phyloP scores from a whole-genome alignment of 768 basidiomycete genomes.

The Tulasnella sp. region DNA sequence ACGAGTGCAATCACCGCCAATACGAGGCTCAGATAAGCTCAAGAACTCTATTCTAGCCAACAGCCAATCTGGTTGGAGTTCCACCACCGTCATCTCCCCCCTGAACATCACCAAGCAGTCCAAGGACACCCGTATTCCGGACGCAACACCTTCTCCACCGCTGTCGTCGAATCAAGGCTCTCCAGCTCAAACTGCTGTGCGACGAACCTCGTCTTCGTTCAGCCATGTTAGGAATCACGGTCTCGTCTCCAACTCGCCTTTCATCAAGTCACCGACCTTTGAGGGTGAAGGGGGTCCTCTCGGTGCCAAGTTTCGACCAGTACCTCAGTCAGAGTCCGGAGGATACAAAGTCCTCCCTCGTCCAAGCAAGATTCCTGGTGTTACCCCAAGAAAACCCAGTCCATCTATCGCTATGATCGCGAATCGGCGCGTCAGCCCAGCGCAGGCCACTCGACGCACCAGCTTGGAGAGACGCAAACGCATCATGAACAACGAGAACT shows the following conservation, averaged over 20 bases:
- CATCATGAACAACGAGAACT: constrained; percentile 10
- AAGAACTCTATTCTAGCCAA: constrained; percentile 20
- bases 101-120: constrained; percentile 3
- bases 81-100: constrained; percentile 5
- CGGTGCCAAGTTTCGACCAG: constrained; percentile 15
- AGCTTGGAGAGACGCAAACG: constrained; percentile 22
- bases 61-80: constrained; percentile 18
- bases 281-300: constrained; percentile 2
- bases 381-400: constrained; percentile 13
- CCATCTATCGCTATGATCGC: not conserved
- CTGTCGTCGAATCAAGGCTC: not conserved
- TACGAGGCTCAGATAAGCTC: constrained; percentile 3
- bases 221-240: constrained; percentile 71
- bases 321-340: constrained; percentile 5
- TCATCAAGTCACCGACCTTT: constrained; percentile 43
- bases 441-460: constrained; percentile 19
- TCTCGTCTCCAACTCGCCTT: constrained; percentile 82
- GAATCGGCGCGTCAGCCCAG: constrained; percentile 3
- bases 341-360: not conserved
- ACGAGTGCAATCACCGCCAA: not conserved
- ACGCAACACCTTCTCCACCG: not conserved
- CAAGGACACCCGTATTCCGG: not conserved
- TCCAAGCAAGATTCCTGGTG: constrained; percentile 8
- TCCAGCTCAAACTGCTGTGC: constrained; percentile 37
- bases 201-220: constrained; percentile 73